A percentile compares a stretch with the other conserved stretches of the same genome.
Evolutionary conservation across 2,329 filamentous ascomycete species (phyloP).

Genomic region (Fusarium vanettenii): DNA sequence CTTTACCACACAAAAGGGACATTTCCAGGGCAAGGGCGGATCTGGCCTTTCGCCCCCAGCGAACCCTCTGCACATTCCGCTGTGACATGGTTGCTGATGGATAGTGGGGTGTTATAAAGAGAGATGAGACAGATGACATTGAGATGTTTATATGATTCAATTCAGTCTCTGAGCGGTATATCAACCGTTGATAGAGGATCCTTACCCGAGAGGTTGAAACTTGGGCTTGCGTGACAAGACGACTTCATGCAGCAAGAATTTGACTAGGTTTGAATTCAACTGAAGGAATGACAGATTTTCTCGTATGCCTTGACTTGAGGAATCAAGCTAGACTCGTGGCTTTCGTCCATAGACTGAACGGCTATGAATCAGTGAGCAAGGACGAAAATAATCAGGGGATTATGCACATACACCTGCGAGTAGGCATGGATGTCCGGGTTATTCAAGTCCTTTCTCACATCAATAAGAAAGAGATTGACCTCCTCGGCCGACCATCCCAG

Average conservation of each 20-base stretch:
- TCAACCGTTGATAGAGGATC: neutral
- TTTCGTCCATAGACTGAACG: neutral
- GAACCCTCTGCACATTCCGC: slow-evolving; percentile 10
- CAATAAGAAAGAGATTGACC: neutral
- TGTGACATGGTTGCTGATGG: neutral
- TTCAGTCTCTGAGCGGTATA: neutral
- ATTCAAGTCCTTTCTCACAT: neutral
- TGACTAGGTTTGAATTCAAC: neutral
- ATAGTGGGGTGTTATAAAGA: neutral
- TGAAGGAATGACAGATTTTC: neutral
- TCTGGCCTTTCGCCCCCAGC: neutral
- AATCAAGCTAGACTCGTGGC: neutral
- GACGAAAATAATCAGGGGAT: neutral
- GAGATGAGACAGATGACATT: neutral
- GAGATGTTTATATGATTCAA: neutral
- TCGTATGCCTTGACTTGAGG: no score
- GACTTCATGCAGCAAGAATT: neutral
- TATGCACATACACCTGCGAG: neutral
- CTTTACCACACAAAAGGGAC: slow-evolving; percentile 39
- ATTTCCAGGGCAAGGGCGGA: slow-evolving; percentile 26
- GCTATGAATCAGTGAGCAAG: neutral
- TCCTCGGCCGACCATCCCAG: neutral
- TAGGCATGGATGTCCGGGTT: neutral
- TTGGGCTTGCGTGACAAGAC: neutral
- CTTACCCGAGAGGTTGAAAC: neutral